A percentile compares a stretch with the other conserved stretches of the same genome.
phyloP scores from a whole-genome alignment of 345 rosid species.

The Eucalyptus camaldulensis region DNA sequence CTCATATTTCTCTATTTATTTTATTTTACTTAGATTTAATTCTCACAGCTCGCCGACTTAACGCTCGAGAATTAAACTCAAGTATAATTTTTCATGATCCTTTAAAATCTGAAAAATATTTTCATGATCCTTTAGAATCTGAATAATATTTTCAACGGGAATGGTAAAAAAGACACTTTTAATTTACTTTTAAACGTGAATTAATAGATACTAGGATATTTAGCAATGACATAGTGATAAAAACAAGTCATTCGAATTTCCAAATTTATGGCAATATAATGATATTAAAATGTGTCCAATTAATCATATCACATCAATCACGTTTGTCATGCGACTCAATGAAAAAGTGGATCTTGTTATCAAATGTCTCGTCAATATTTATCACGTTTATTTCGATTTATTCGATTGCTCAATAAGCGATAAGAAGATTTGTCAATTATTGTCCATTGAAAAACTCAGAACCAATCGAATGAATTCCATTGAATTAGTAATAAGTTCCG shows the following conservation, averaged over 20 bases:
- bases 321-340: too few relatives aligned
- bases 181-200: background rate
- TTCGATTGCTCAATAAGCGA: accelerated
- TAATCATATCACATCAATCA: background rate
- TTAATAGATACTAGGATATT: background rate
- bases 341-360: background rate
- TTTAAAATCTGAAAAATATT: background rate
- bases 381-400: background rate
- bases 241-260: background rate
- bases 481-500: background rate
- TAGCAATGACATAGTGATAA: accelerated
- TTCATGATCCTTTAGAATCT: background rate
- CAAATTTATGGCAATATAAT: background rate
- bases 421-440: background rate
- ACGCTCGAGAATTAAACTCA: background rate
- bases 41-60: background rate
- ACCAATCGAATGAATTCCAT: background rate
- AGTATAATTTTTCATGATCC: background rate
- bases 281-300: accelerated
- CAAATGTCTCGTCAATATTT: accelerated
- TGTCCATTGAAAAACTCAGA: accelerated
- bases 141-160: accelerated
- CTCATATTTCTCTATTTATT: background rate
- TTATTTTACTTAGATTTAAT: background rate
- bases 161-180: background rate